Base-by-base conservation (phyloP, 1,284 basidiomycete species). In the Pseudozyma hubeiensis region DNA sequence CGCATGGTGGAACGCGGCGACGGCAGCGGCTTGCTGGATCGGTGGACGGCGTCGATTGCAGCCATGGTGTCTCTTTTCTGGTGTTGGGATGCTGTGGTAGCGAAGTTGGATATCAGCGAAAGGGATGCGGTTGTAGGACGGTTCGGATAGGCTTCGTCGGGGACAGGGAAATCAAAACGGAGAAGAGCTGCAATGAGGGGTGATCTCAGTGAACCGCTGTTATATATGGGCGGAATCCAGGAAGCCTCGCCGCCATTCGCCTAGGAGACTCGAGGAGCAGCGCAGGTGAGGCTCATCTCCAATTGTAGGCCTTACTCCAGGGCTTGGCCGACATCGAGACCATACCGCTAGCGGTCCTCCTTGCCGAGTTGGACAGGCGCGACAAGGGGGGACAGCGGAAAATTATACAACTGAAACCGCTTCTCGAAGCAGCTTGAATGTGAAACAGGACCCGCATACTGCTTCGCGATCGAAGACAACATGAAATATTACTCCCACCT, bases 21-120 rank as follows among this genome's bases (percentile, higher is more conserved):
- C 7, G 64, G 64, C 10, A 67, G 58, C 35, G 59, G 58, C 64
- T 67, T 67, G 45, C 41, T 61, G 59, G 43, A 43, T 17, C 64
- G 58, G 39, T 45, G 31, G 19, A 41, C 24, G 17, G 50, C 39
- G 50, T 67, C 58, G 39, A 67, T 54, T 10, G 64, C 64, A 14
- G 64, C 50, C 59, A 61, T 62, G 45, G 8, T 56, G 43, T 46
- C 53, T 5, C 16, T n/a, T 7, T 45, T 24, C 24, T 24, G 24
- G 24, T 24, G 24, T 24, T 24, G 24, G 24, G 24, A 24, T 24
- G 24, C 4, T 24, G 24, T 24, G 24, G 24, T 24, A 24, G 24
- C 24, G 24, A 24, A 24, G 24, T 24, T 24, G 24, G 24, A 24
- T 24, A 24, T 24, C 24, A 24, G 24, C 24, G 24, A 24, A 24